phyloP scores from a whole-genome alignment of 208 protist species.

The Herpetomonas tarakana region DNA sequence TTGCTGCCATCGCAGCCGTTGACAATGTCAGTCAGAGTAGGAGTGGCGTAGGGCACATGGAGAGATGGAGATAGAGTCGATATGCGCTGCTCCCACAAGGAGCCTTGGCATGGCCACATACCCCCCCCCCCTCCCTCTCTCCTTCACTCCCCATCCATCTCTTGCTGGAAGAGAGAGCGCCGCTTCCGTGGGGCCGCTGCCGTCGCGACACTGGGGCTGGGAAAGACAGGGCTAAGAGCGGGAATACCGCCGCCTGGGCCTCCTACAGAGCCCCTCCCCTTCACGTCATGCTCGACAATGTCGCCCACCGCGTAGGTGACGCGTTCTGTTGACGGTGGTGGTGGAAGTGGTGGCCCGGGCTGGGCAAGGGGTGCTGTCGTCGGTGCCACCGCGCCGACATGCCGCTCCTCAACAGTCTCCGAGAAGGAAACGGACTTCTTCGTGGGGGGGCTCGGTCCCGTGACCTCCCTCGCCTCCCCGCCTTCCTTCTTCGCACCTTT shows the following conservation, averaged over 20 bases:
- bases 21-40: too few species aligned
- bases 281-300: slow-evolving; percentile 42
- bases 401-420: slow-evolving; percentile 20
- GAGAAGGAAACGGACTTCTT: neutral
- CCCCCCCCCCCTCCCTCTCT: too few species aligned
- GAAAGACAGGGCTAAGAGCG: neutral
- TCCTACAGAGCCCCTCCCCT: neutral
- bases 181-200: slow-evolving; percentile 21
- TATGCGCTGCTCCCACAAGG: too few species aligned
- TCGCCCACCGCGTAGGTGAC: slow-evolving; percentile 35
- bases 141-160: slow-evolving; percentile 20
- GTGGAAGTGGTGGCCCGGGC: neutral
- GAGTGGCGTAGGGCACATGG: too few species aligned
- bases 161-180: slow-evolving; percentile 51
- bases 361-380: neutral
- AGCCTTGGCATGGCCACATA: too few species aligned
- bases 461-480: too few species aligned
- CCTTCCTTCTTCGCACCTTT: too few species aligned
- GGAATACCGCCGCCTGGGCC: neutral
- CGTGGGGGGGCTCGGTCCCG: too few species aligned
- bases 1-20: too few species aligned
- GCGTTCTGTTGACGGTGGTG: neutral
- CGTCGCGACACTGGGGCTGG: neutral
- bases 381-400: slow-evolving; percentile 2
- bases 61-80: too few species aligned